Evolutionary conservation across 495 filamentous ascomycete genomes (phyloP).

Genomic region (Neurospora sp.): DNA sequence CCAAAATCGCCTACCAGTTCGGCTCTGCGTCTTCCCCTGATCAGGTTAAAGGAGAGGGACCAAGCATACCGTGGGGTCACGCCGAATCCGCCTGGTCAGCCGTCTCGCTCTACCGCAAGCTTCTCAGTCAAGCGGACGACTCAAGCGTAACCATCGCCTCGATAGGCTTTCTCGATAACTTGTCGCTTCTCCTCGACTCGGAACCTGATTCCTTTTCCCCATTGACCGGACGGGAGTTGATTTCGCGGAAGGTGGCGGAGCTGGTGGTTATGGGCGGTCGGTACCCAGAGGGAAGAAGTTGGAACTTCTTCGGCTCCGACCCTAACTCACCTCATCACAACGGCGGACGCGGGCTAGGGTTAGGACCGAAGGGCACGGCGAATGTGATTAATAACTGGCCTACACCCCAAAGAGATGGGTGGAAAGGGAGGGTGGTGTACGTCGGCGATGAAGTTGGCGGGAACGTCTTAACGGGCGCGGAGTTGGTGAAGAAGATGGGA

Average conservation of each 20-base stretch:
- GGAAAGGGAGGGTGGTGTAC: constrained; percentile 27
- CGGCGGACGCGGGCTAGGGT: background rate
- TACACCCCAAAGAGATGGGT: constrained; percentile 1
- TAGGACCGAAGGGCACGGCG: constrained; percentile 6
- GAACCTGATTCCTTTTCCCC: constrained; percentile 22
- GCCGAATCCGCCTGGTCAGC: constrained; percentile 18
- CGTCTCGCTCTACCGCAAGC: constrained; percentile 33
- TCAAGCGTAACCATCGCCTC: constrained; percentile 33
- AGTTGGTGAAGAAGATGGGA: constrained; percentile 20
- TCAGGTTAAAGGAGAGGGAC: constrained; percentile 12
- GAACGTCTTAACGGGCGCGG: constrained; percentile 24
- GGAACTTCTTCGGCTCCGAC: constrained; percentile 33
- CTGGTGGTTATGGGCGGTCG: constrained; percentile 38
- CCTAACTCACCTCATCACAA: constrained; percentile 1
- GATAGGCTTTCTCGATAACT: constrained; percentile 35
- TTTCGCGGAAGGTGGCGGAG: constrained; percentile 33
- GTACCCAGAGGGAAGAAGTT: constrained; percentile 33
- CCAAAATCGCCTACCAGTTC: background rate
- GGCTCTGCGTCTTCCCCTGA: background rate
- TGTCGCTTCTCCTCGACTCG: constrained; percentile 32
- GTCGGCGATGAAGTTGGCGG: constrained; percentile 27
- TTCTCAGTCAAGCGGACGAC: constrained; percentile 22
- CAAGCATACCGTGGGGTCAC: constrained; percentile 34
- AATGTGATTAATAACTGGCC: constrained; percentile 25
- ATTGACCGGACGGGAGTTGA: constrained; percentile 25